Percentiles rank a stretch among this genome's conserved stretches.
Conservation (phyloP, 306 rosid genomes). For the Potentilla sterilis region DNA sequence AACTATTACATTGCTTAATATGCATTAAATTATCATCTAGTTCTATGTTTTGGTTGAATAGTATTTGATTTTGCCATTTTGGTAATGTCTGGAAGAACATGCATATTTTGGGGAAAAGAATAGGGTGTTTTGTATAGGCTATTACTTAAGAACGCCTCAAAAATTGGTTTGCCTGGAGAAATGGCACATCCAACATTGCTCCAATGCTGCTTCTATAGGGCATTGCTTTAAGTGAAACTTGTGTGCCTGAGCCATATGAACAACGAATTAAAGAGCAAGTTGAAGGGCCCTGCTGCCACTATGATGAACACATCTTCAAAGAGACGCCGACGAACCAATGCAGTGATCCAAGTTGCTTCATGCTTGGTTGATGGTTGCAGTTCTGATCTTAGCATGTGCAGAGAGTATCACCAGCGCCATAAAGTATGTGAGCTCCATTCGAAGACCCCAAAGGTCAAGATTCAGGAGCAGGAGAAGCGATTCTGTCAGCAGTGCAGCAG, state of each 20-base stretch:
- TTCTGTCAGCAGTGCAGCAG: constrained; percentile 99
- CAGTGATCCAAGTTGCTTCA: constrained; percentile 45
- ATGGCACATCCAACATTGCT: constrained; percentile 3
- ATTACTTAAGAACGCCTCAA: neutral
- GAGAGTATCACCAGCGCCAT: constrained; percentile 83
- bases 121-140: neutral
- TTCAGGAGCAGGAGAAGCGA: constrained; percentile 66
- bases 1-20: neutral
- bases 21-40: neutral
- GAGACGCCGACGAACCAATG: constrained; percentile 42
- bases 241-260: constrained; percentile 18
- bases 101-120: neutral
- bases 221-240: constrained; percentile 12
- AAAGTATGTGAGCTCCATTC: constrained; percentile 83
- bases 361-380: constrained; percentile 81
- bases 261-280: constrained; percentile 16
- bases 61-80: neutral
- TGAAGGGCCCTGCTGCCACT: constrained; percentile 16
- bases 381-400: constrained; percentile 72
- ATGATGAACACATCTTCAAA: constrained; percentile 40
- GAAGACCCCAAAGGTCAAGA: constrained; percentile 66
- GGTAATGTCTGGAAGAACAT: neutral
- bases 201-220: constrained; percentile 10
- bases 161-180: constrained; percentile 5
- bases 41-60: neutral